A percentile compares a stretch with the other conserved stretches of the same genome.
phyloP scores from a whole-genome alignment of 352 stramenopile genomes.

The Pythium monospermum region DNA sequence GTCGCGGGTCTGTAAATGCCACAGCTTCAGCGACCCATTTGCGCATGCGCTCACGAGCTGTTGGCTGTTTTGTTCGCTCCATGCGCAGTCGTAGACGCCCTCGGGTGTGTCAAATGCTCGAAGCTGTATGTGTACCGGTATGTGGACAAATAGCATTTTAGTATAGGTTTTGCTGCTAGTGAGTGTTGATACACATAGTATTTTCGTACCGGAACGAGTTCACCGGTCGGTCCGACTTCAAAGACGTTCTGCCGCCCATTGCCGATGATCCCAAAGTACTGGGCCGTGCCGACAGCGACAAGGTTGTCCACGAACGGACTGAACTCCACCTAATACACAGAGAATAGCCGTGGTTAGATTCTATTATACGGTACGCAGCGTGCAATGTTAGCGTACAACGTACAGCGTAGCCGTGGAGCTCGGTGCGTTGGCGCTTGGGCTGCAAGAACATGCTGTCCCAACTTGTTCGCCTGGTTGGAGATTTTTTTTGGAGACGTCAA shows the following conservation, averaged over 20 bases:
- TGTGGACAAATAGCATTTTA: background rate
- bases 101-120: conserved; percentile 88
- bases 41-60: conserved; percentile 85
- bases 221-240: conserved; percentile 62
- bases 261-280: conserved; percentile 92
- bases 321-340: conserved; percentile 76
- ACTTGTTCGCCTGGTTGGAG: too few relatives aligned
- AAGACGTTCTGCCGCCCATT: conserved; percentile 86
- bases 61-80: conserved; percentile 84
- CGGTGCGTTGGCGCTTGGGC: conserved; percentile 48
- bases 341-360: too few relatives aligned
- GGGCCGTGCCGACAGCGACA: conserved; percentile 79
- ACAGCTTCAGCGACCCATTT: conserved; percentile 87
- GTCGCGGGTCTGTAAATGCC: conserved; percentile 84
- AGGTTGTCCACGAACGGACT: conserved; percentile 87
- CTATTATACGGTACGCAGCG: background rate
- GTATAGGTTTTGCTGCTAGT: background rate
- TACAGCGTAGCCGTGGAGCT: conserved; percentile 69
- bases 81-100: conserved; percentile 88
- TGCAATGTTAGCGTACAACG: background rate
- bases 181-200: background rate
- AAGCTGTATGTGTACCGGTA: conserved; percentile 30
- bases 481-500: too few relatives aligned
- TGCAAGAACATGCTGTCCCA: conserved; percentile 67
- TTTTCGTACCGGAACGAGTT: conserved; percentile 45